Percentiles rank a stretch among this genome's conserved stretches.
Evolutionary conservation across 176 grass and related monocot genomes (phyloP).

Genomic region (Carex littledalei): DNA sequence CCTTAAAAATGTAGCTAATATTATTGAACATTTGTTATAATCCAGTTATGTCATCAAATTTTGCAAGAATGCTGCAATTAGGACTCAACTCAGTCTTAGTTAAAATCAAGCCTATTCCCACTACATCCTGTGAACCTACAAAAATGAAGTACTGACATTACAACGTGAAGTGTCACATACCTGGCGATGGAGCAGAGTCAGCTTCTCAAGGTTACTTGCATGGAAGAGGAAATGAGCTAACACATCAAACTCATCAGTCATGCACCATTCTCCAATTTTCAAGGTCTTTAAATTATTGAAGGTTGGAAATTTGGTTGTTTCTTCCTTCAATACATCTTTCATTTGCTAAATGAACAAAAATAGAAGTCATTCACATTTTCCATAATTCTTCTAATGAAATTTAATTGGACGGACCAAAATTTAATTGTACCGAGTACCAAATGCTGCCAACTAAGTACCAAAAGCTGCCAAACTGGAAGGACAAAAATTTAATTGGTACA

Average conservation of each 20-base stretch:
- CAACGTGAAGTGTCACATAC: not conserved
- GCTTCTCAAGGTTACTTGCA: not conserved
- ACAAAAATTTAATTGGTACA: not conserved
- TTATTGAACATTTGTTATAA: not conserved
- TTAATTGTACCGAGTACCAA: not conserved
- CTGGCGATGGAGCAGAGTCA: not conserved
- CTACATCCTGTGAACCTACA: not conserved
- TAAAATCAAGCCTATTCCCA: not conserved
- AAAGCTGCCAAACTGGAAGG: not conserved
- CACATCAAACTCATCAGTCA: not conserved
- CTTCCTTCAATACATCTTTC: not conserved
- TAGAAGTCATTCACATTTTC: not conserved
- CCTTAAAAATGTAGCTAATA: not conserved
- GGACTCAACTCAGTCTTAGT: not conserved
- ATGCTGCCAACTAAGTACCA: not conserved
- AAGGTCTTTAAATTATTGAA: conserved; percentile 1
- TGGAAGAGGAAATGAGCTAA: not conserved
- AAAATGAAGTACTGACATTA: not conserved
- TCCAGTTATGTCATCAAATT: not conserved
- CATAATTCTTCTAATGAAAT: not conserved
- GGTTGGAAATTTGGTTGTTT: not conserved
- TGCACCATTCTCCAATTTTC: conserved; percentile 8
- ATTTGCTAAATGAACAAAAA: not conserved
- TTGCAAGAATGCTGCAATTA: not conserved
- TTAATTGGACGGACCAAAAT: too few relatives aligned